phyloP scores from a whole-genome alignment of 768 basidiomycete species.

The Mycena filopes region DNA sequence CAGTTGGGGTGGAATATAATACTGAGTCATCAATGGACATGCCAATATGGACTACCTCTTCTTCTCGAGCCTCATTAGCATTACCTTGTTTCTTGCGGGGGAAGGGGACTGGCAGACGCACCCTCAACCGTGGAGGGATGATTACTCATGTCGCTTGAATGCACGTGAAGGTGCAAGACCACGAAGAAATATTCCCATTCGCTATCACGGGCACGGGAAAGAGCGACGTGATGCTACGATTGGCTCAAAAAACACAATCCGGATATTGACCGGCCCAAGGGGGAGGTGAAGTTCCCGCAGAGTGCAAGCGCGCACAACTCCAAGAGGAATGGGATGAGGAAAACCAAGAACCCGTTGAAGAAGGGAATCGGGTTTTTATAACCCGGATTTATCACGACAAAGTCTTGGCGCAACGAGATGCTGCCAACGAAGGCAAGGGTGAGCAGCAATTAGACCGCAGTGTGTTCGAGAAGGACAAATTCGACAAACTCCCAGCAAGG shows the following conservation, averaged over 20 bases:
- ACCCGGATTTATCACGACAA: background rate
- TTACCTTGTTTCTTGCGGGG: background rate
- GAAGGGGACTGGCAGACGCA: too few relatives aligned
- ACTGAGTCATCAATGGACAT: constrained; percentile 18
- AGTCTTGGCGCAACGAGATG: background rate
- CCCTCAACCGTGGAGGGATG: constrained; percentile 23
- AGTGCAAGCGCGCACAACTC: background rate
- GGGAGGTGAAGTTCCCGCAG: background rate
- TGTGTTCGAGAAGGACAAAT: too few relatives aligned
- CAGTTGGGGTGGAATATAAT: background rate
- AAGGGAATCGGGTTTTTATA: constrained; percentile 6
- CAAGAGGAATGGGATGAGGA: constrained; percentile 7
- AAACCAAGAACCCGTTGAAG: background rate
- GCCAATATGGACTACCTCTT: constrained; percentile 37
- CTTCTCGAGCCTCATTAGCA: constrained; percentile 15
- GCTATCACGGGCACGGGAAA: constrained; percentile 10
- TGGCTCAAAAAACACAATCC: constrained; percentile 4
- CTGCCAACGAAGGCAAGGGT: background rate
- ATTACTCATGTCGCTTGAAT: constrained; percentile 26
- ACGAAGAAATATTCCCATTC: constrained; percentile 3
- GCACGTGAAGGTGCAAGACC: constrained; percentile 3
- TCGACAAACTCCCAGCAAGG: too few relatives aligned
- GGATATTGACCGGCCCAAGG: too few relatives aligned
- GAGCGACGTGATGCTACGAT: constrained; percentile 1
- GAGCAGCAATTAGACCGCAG: too few relatives aligned